Evolutionary conservation across 495 filamentous ascomycete genomes (phyloP).

Genomic region (Lepidopterella palustris): DNA sequence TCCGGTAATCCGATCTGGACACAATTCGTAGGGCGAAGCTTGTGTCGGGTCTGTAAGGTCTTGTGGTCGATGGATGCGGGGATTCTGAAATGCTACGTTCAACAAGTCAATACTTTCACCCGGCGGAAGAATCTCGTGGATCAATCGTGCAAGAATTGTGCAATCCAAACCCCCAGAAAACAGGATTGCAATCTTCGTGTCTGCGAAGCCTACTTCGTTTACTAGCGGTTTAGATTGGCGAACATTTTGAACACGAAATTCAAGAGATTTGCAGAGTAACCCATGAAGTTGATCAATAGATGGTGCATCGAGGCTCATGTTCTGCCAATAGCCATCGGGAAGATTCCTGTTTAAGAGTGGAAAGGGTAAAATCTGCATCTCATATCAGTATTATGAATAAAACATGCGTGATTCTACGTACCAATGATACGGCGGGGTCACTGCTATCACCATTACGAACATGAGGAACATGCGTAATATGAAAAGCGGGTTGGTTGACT

Average conservation of each 20-base stretch:
- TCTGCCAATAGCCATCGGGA: constrained; percentile 25
- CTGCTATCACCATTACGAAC: not conserved
- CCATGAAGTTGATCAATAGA: constrained; percentile 11
- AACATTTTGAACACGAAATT: constrained; percentile 19
- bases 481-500: not conserved
- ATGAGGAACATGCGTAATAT: constrained; percentile 9
- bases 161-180: constrained; percentile 96
- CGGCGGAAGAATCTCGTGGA: constrained; percentile 68
- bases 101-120: constrained; percentile 73
- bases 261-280: constrained; percentile 12
- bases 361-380: constrained; percentile 31
- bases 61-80: constrained; percentile 43
- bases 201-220: constrained; percentile 20
- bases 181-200: constrained; percentile 59
- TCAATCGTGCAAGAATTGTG: constrained; percentile 73
- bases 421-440: not conserved
- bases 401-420: constrained; percentile 2
- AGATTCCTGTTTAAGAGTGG: constrained; percentile 55
- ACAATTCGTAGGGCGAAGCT: constrained; percentile 59
- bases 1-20: constrained; percentile 86
- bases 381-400: not conserved
- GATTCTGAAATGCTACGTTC: constrained; percentile 97
- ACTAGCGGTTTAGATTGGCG: constrained; percentile 9
- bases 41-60: constrained; percentile 32
- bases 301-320: not conserved